Conservation (phyloP, 1,139 yeast species). For the Yamadazyma diospyri region DNA sequence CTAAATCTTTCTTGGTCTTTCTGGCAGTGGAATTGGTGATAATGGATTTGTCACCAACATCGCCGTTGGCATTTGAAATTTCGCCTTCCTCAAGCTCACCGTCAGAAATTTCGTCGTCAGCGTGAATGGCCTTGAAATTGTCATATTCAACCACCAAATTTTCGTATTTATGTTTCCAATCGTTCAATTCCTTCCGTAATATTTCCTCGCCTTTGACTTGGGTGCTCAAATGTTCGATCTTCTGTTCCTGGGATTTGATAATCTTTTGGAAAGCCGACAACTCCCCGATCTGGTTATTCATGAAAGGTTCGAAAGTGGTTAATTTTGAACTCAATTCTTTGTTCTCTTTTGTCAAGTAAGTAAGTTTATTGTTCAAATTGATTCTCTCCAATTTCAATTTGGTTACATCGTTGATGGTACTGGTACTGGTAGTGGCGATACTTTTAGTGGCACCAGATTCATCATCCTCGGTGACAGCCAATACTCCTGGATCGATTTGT, state of each 20-base stretch:
- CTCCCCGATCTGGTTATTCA: constrained; percentile 54
- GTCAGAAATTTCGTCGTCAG: constrained; percentile 27
- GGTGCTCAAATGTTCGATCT: constrained; percentile 37
- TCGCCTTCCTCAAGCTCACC: constrained; percentile 21
- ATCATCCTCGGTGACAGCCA: constrained; percentile 23
- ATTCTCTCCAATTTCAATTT: constrained; percentile 40
- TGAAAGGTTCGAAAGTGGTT: constrained; percentile 49
- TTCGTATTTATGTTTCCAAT: constrained; percentile 46
- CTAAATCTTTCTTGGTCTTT: constrained; percentile 32
- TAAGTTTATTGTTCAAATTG: constrained; percentile 44
- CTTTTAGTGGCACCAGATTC: constrained; percentile 8
- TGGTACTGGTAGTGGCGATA: constrained; percentile 9
- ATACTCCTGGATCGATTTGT: constrained; percentile 30
- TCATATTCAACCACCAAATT: constrained; percentile 44
- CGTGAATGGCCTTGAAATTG: constrained; percentile 36
- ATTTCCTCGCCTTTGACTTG: constrained; percentile 44
- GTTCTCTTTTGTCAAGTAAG: constrained; percentile 49
- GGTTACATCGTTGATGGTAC: constrained; percentile 32
- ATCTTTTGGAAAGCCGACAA: constrained; percentile 52
- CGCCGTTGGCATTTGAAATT: constrained; percentile 16
- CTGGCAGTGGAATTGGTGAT: constrained; percentile 21
- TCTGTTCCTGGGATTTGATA: constrained; percentile 51
- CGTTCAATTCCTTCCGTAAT: constrained; percentile 44
- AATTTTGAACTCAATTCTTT: constrained; percentile 36
- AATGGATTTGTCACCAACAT: constrained; percentile 24